A percentile compares a stretch with the other conserved stretches of the same genome.
Conservation (phyloP, 2,329 filamentous ascomycete genomes). For the Trichoderma sp. region DNA sequence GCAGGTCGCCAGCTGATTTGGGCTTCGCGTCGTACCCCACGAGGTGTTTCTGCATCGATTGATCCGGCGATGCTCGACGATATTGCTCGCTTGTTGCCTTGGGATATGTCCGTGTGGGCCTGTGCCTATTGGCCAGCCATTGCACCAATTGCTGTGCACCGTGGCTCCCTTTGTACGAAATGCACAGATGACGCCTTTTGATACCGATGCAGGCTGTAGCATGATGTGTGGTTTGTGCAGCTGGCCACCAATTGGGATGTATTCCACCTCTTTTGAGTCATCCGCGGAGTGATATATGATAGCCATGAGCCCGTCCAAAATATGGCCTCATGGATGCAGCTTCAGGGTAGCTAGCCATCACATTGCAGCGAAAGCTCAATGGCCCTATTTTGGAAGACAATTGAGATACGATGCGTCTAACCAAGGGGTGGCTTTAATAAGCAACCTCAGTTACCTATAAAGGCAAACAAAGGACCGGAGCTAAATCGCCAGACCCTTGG, state of each 20-base stretch:
- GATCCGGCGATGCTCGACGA: neutral
- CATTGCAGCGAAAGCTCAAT: neutral
- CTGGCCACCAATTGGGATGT: neutral
- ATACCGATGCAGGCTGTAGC: neutral
- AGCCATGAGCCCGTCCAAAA: neutral
- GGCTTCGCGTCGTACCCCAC: constrained; percentile 4
- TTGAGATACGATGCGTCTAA: neutral
- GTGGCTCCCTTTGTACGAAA: neutral
- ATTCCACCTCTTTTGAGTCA: neutral
- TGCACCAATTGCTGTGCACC: neutral
- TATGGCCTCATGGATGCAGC: neutral
- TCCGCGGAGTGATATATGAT: neutral
- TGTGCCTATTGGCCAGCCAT: neutral
- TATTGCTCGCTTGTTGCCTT: neutral
- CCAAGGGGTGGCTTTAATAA: neutral
- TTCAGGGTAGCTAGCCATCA: neutral
- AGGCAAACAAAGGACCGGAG: neutral
- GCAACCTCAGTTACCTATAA: too few species aligned
- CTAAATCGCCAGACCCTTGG: neutral
- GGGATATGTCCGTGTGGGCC: neutral
- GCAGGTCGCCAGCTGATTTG: neutral
- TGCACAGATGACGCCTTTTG: neutral
- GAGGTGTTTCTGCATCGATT: constrained; percentile 9
- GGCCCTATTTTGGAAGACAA: neutral
- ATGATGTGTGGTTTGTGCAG: neutral